A percentile compares a stretch with the other conserved stretches of the same genome.
phyloP scores from a whole-genome alignment of 2,329 filamentous ascomycete genomes.

The Pseudogymnoascus pannorum region DNA sequence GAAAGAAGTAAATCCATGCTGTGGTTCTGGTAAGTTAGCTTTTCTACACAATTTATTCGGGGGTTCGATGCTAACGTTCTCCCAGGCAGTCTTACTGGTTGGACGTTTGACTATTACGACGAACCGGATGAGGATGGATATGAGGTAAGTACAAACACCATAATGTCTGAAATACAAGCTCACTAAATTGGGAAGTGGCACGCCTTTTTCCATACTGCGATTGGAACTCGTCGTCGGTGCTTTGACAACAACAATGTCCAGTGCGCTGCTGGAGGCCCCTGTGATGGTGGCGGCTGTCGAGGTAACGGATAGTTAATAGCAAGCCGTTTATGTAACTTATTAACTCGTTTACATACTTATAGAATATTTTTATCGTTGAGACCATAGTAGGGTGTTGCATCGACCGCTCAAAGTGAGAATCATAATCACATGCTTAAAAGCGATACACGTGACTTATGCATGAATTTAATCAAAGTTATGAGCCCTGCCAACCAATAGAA shows the following conservation, averaged over 20 bases:
- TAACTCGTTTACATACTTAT: neutral
- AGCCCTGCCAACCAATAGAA: neutral
- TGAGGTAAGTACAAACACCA: slow-evolving; percentile 9
- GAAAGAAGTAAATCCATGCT: slow-evolving; percentile 17
- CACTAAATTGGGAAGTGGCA: slow-evolving; percentile 10
- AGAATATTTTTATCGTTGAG: neutral
- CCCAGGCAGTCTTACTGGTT: slow-evolving; percentile 18
- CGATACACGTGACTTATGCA: neutral
- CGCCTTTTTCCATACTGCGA: slow-evolving; percentile 15
- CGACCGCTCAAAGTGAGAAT: neutral
- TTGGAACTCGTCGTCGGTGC: slow-evolving; percentile 13
- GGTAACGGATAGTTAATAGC: slow-evolving; percentile 14
- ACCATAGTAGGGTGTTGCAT: neutral
- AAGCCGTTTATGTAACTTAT: neutral
- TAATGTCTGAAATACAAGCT: neutral
- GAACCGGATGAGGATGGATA: slow-evolving; percentile 16
- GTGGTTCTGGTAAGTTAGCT: slow-evolving; percentile 14
- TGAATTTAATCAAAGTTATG: neutral
- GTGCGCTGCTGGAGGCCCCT: slow-evolving; percentile 15
- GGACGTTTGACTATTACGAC: slow-evolving; percentile 24
- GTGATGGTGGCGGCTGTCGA: slow-evolving; percentile 12
- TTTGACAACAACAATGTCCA: slow-evolving; percentile 17
- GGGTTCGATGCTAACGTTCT: neutral
- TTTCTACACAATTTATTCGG: neutral
- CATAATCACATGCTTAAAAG: neutral